Percentiles rank a stretch among this genome's conserved stretches.
These are phyloP conservation scores for Atkinsonella hypoxylon DNA, from an alignment of 2,329 filamentous ascomycete genomes.

Conservation along the genomic window DNA sequence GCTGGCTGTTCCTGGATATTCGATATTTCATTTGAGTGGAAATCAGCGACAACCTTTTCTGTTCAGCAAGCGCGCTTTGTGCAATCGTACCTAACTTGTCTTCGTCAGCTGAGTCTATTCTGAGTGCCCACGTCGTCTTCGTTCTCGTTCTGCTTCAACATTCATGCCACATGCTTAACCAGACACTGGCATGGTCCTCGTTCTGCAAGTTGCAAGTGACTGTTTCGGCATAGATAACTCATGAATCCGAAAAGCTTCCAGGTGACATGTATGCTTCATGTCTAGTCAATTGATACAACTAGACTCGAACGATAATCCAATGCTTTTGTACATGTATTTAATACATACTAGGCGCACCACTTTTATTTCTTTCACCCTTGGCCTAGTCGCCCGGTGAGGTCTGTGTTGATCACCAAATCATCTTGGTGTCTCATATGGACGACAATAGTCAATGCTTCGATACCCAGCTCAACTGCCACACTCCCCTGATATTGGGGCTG, in stretches of 20 bases:
- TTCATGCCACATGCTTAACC: background rate
- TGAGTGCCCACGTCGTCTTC: background rate
- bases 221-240: too few species aligned
- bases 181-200: too few species aligned
- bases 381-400: conserved; percentile 12
- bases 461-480: conserved; percentile 23
- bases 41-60: too few species aligned
- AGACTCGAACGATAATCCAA: background rate
- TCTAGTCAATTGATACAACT: background rate
- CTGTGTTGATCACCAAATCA: conserved; percentile 39
- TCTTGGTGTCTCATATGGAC: conserved; percentile 37
- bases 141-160: background rate
- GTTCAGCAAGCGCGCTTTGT: background rate
- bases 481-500: background rate
- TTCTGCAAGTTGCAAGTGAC: too few species aligned
- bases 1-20: too few species aligned
- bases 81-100: too few species aligned
- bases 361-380: background rate
- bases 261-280: too few species aligned
- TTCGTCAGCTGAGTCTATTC: too few species aligned
- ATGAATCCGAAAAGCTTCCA: too few species aligned
- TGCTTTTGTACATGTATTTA: background rate
- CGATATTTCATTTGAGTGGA: too few species aligned
- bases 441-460: conserved; percentile 38
- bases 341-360: too few species aligned